phyloP scores from a whole-genome alignment of 208 protist genomes.

The Leptomonas pyrrhocoris region DNA sequence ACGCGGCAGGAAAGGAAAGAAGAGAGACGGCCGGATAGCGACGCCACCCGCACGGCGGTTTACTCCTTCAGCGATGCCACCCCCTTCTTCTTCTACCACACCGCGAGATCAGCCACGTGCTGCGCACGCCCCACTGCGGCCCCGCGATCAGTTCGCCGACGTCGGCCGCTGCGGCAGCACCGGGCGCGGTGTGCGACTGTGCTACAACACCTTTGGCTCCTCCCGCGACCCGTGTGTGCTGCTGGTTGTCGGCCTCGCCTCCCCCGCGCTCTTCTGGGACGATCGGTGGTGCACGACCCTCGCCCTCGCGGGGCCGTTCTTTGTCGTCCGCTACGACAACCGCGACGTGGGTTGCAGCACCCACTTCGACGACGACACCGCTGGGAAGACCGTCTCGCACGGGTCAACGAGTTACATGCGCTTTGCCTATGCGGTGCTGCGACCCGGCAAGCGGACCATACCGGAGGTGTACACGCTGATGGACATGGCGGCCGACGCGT shows the following conservation, averaged over 20 bases:
- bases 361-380: slow-evolving; percentile 45
- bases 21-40: too few relatives aligned
- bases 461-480: slow-evolving; percentile 51
- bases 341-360: slow-evolving; percentile 77
- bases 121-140: slow-evolving; percentile 7
- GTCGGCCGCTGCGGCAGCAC: slow-evolving; percentile 61
- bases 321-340: slow-evolving; percentile 82
- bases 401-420: slow-evolving; percentile 16
- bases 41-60: too few relatives aligned
- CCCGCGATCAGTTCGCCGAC: slow-evolving; percentile 49
- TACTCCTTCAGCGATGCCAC: neutral
- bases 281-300: slow-evolving; percentile 51
- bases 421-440: slow-evolving; percentile 35
- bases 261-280: slow-evolving; percentile 61
- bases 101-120: neutral
- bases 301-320: slow-evolving; percentile 37
- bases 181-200: slow-evolving; percentile 50
- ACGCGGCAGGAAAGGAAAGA: too few relatives aligned
- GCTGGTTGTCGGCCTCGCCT: slow-evolving; percentile 69
- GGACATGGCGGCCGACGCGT: slow-evolving; percentile 68
- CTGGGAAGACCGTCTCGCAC: neutral
- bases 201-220: slow-evolving; percentile 72
- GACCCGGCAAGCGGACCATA: slow-evolving; percentile 40
- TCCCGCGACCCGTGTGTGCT: slow-evolving; percentile 36
- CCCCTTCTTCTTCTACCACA: neutral